These are phyloP conservation scores for Wickerhamiella australiensis DNA, from an alignment of 805 yeast species.

Conservation along the genomic window DNA sequence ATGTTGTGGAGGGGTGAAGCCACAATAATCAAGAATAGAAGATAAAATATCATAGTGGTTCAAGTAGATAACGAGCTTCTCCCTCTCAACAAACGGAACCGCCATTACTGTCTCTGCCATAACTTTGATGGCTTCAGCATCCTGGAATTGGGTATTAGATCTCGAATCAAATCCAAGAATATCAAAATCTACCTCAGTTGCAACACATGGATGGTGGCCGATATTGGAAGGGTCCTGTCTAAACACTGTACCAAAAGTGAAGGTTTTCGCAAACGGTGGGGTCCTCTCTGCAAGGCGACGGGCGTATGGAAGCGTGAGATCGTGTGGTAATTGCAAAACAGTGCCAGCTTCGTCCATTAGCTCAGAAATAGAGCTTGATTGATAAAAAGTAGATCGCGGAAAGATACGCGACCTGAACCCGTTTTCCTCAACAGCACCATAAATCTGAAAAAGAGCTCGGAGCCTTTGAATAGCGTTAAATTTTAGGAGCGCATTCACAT, in stretches of 20 bases:
- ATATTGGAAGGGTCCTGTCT: constrained; percentile 32
- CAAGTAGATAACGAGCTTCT: constrained; percentile 47
- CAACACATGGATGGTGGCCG: constrained; percentile 64
- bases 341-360: constrained; percentile 77
- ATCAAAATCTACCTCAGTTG: constrained; percentile 79
- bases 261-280: constrained; percentile 46
- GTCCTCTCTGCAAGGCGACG: constrained; percentile 60
- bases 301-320: constrained; percentile 81
- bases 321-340: constrained; percentile 80
- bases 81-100: constrained; percentile 54
- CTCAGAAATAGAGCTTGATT: constrained; percentile 59
- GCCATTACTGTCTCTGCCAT: constrained; percentile 57
- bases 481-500: constrained; percentile 43
- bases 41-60: constrained; percentile 76
- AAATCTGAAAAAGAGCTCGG: constrained; percentile 51
- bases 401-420: constrained; percentile 49
- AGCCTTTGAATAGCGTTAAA: constrained; percentile 50
- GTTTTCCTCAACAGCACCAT: constrained; percentile 77
- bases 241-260: constrained; percentile 68
- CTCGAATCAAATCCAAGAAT: constrained; percentile 38
- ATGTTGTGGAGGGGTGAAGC: constrained; percentile 62
- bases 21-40: constrained; percentile 67
- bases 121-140: constrained; percentile 80
- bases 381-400: constrained; percentile 66
- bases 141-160: constrained; percentile 39